Conservation (phyloP, 805 yeast species). For the Saccharomycopsis babjevae region DNA sequence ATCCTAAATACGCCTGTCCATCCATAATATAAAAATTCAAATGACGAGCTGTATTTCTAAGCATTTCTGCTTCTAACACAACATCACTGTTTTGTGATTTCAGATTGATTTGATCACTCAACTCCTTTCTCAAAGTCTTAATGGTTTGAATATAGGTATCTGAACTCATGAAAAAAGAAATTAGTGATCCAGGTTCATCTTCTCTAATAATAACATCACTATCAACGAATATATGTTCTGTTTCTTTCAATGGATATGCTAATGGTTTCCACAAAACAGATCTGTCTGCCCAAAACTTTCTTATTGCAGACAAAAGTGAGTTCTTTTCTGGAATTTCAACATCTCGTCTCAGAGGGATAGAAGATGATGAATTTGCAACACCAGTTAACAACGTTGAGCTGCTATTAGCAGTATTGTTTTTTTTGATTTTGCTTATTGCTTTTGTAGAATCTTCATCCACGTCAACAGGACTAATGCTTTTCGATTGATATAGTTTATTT, state of each 20-base stretch:
- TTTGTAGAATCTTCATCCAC: background rate
- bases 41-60: constrained; percentile 79
- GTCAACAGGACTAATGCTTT: background rate
- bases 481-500: background rate
- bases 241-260: constrained; percentile 63
- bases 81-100: constrained; percentile 7
- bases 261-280: constrained; percentile 94
- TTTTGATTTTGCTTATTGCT: background rate
- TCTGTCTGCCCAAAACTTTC: constrained; percentile 95
- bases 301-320: constrained; percentile 70
- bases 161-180: constrained; percentile 85
- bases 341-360: background rate
- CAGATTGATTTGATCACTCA: background rate
- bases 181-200: constrained; percentile 90
- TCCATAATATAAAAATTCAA: constrained; percentile 87
- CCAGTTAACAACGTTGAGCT: background rate
- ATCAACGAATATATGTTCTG: constrained; percentile 89
- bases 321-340: constrained; percentile 44
- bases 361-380: background rate
- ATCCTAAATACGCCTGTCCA: constrained; percentile 70
- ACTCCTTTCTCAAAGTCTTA: constrained; percentile 24
- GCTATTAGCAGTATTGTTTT: background rate
- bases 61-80: constrained; percentile 55
- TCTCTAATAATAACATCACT: constrained; percentile 90
- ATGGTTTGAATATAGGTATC: constrained; percentile 69